phyloP scores from a whole-genome alignment of 371 early-diverging fungal genomes.

The Dinochytrium kinnereticum region DNA sequence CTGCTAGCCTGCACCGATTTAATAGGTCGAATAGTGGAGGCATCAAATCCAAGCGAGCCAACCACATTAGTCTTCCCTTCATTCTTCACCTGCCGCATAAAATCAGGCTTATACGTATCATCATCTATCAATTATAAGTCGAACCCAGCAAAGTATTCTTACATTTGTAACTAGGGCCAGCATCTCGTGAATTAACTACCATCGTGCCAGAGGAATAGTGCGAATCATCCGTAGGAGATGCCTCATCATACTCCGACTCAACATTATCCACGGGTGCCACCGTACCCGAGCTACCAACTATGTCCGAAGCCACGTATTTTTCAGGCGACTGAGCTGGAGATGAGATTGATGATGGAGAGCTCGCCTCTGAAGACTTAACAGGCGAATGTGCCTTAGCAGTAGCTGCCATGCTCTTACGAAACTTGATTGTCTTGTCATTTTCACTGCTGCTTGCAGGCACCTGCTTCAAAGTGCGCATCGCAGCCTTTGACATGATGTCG shows the following conservation, averaged over 20 bases:
- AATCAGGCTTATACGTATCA: slow-evolving; percentile 18
- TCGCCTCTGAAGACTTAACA: neutral
- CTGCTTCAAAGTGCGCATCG: neutral
- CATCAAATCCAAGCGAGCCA: neutral
- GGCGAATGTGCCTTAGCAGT: neutral
- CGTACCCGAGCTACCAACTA: neutral
- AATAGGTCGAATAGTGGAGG: neutral
- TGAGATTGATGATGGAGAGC: slow-evolving; percentile 1
- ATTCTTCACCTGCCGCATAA: neutral
- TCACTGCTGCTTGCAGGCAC: neutral
- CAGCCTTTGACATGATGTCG: neutral
- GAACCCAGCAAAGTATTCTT: neutral
- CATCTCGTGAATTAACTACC: neutral
- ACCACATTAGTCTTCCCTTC: too few relatives aligned
- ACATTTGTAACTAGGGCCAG: neutral
- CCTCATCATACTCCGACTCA: neutral
- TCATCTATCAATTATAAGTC: neutral
- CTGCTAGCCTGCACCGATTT: neutral
- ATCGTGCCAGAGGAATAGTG: slow-evolving; percentile 22
- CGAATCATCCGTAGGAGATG: slow-evolving; percentile 10
- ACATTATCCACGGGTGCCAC: neutral
- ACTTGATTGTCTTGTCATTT: slow-evolving; percentile 17
- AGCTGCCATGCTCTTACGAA: slow-evolving; percentile 3
- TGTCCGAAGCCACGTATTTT: too few relatives aligned
- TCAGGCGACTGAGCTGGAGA: neutral